Evolutionary conservation across 306 rosid species (phyloP).

Genomic region (Astragalus glycyphyllos): DNA sequence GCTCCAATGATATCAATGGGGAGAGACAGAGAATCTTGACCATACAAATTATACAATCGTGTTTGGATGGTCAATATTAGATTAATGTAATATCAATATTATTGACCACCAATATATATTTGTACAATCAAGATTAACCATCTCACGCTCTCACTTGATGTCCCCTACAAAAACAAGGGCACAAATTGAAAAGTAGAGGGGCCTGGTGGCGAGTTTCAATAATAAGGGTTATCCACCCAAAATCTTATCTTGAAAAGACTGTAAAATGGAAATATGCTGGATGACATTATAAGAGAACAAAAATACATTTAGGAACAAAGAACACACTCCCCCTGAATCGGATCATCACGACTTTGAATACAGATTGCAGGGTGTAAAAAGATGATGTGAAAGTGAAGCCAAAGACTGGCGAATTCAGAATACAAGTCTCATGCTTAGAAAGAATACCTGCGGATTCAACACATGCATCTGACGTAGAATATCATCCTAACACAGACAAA

Average conservation of each 20-base stretch:
- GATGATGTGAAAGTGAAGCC: constrained; percentile 17
- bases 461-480: constrained; percentile 75
- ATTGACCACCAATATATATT: background rate
- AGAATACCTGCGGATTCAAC: constrained; percentile 87
- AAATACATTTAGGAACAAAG: background rate
- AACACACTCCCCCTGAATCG: constrained; percentile 5
- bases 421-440: background rate
- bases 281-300: background rate
- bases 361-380: constrained; percentile 2
- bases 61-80: background rate
- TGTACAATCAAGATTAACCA: background rate
- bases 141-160: background rate
- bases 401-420: constrained; percentile 34
- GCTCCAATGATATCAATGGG: background rate
- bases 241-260: background rate
- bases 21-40: background rate
- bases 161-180: too few relatives aligned
- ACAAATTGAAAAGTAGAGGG: constrained; percentile 3
- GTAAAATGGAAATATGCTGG: background rate
- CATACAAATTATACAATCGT: background rate
- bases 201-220: constrained; percentile 18
- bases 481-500: constrained; percentile 60
- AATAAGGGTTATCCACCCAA: background rate
- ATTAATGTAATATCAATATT: background rate
- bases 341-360: constrained; percentile 12